Percentiles rank a stretch among this genome's conserved stretches.
phyloP scores from a whole-genome alignment of 805 yeast species.

The Ogataea sp. region DNA sequence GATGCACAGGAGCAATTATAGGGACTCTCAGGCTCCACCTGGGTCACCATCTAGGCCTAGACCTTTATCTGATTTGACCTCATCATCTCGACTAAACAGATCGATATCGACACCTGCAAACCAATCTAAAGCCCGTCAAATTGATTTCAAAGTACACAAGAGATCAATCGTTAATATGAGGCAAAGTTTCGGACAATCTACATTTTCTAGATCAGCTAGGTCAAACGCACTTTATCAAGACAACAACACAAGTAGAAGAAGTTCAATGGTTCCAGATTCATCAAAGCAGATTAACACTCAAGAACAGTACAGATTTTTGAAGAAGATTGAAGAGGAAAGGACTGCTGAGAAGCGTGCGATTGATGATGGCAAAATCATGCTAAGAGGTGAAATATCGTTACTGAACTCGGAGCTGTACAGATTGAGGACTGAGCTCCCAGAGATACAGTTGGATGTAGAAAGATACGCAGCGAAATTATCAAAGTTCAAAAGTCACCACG shows the following conservation, averaged over 20 bases:
- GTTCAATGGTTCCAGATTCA: no score
- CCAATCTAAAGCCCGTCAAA: no score
- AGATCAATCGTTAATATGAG: background rate
- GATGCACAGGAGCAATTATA: no score
- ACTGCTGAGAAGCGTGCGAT: background rate
- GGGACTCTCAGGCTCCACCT: no score
- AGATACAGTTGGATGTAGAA: constrained; percentile 18
- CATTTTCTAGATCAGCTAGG: background rate
- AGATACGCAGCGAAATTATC: constrained; percentile 19
- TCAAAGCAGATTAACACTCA: no score
- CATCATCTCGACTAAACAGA: background rate
- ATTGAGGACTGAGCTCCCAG: constrained; percentile 18
- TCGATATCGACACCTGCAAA: no score
- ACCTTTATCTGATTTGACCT: background rate
- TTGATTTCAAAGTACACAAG: background rate
- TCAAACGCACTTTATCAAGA: background rate
- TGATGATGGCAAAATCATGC: background rate
- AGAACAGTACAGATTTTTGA: background rate
- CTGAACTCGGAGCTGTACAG: constrained; percentile 18
- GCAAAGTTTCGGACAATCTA: no score
- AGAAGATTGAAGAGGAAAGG: background rate
- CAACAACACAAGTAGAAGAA: no score
- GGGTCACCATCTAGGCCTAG: no score
- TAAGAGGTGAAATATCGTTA: constrained; percentile 13
- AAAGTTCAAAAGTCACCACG: constrained; percentile 11